Evolutionary conservation across 2,329 filamentous ascomycete species (phyloP), one percentile per base, ranked within the genome.

Genomic region (Penicillium sp.): DNA sequence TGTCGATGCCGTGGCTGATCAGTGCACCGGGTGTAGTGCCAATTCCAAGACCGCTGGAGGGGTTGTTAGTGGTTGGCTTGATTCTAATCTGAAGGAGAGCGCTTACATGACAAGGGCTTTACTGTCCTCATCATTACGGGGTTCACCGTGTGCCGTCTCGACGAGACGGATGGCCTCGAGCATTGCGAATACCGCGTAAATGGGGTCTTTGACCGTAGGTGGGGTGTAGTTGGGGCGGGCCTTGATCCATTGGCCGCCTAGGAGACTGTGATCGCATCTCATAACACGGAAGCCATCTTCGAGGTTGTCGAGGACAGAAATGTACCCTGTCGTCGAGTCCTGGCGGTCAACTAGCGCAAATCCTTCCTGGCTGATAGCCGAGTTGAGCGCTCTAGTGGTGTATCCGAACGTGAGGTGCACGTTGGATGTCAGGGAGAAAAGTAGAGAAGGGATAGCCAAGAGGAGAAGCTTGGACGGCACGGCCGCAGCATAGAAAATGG

Each of bases 111-210:
- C 91, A 4, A 98, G 83, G 1, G 94, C 94, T 53, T 86, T 91
- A 50, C 91, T 91, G 62, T 91, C 81, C n/a, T 78, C 78, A 68
- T 93, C 91, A 2, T 79, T 79, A 23, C 71, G 73, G 29, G 66
- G 65, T 45, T 70, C 64, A 9, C 73, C 72, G 52, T 71, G 63
- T 31, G 84, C 81, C 5, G 83, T 78, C 68, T 95, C 83, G 26
- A 97, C 84, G 35, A 99, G 84, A 23, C 95, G 87, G 7, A 98
- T 90, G 3, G 94, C 92, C 76, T 99, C 95, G 1, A 99, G 86
- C 85, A 97, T 96, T 29, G 92, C 90, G 75, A 99, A 99, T n/a
- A 98, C 90, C 9, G 92, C 90, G 74, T 98, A 99, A 60, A 99
- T 92, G 0, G 94, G 92, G 77, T 99, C 95, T 11, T 87, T 86